phyloP scores from a whole-genome alignment of 176 grass and related monocot species.

The Rhynchospora breviuscula region DNA sequence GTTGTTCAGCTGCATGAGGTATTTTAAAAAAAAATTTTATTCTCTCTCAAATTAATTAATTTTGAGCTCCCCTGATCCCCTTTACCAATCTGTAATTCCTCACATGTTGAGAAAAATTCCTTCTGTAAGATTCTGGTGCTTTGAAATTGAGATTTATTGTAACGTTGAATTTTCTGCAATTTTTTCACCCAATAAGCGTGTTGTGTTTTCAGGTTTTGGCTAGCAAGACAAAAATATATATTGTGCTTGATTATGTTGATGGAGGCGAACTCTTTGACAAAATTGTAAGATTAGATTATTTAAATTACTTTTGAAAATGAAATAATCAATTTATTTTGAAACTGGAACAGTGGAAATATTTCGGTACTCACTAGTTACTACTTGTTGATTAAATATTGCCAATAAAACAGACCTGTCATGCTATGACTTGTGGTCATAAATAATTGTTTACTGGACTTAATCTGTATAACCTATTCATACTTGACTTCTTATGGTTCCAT shows the following conservation, averaged over 20 bases:
- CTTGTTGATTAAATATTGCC: neutral
- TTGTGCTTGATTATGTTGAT: constrained; percentile 93
- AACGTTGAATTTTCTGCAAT: neutral
- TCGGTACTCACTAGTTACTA: neutral
- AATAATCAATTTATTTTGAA: neutral
- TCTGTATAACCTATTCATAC: neutral
- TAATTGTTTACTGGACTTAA: neutral
- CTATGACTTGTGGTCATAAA: constrained; percentile 1
- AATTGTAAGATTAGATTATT: constrained; percentile 53
- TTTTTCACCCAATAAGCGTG: neutral
- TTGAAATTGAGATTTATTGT: neutral
- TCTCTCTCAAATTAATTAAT: neutral
- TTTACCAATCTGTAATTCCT: neutral
- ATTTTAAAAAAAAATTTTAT: neutral
- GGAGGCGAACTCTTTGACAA: constrained; percentile 98
- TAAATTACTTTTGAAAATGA: neutral
- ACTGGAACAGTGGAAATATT: neutral
- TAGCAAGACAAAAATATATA: constrained; percentile 96
- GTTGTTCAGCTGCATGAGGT: constrained; percentile 92
- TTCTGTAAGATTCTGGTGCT: neutral
- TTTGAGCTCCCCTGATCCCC: neutral
- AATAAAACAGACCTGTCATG: neutral
- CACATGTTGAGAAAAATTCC: no score
- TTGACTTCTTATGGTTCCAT: neutral
- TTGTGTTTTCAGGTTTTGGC: constrained; percentile 72